Base-by-base conservation (phyloP, 495 filamentous ascomycete genomes). In the Penicillium soppii region DNA sequence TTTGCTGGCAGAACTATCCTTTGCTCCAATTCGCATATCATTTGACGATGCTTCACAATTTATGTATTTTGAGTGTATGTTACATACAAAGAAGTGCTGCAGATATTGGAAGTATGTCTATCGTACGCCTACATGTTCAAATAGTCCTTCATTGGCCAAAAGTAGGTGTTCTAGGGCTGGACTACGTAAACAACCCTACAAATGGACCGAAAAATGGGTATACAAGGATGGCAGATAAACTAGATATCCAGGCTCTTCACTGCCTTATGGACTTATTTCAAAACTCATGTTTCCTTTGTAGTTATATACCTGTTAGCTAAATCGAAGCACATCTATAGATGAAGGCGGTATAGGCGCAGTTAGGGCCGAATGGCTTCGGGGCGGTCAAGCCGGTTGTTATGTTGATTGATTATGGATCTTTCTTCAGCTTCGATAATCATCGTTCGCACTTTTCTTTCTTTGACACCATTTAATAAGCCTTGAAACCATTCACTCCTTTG, bases 361-460 rank as follows among this genome's bases (percentile, higher is more conserved):
- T 32, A 32, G 29, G 29, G 29, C 29, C 29, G 7, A 32, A 32
- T 12, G 29, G 13, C 29, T 12, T 12, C 5, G 29, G 5, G 51
- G 10, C 29, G 56, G 68, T 69, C 70, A 68, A 57, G 29, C 5
- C 47, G 54, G 61, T 56, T 63, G 35, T 41, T 49, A 23, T 48
- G 47, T 23, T 47, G 42, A 37, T 35, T 49, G 39, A 39, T 48
- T 7, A 7, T 32, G 10, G 29, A 32, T 12, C 5, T 59, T 52
- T 59, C 60, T 52, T 36, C 43, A 27, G 47, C 37, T 47, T 23
- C 50, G 30, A 51, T 33, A 50, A 29, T 47, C 33, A 56, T 62
- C n/a, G 50, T 45, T 55, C 25, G 52, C 33, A 16, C 23, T 49
- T 32, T 49, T 40, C 47, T 40, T 48, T 44, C 45, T 21, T 56